Evolutionary conservation across 1,284 basidiomycete species (phyloP), one percentile per base, ranked within the genome.

Genomic region (Uromyces viciae-fabae): DNA sequence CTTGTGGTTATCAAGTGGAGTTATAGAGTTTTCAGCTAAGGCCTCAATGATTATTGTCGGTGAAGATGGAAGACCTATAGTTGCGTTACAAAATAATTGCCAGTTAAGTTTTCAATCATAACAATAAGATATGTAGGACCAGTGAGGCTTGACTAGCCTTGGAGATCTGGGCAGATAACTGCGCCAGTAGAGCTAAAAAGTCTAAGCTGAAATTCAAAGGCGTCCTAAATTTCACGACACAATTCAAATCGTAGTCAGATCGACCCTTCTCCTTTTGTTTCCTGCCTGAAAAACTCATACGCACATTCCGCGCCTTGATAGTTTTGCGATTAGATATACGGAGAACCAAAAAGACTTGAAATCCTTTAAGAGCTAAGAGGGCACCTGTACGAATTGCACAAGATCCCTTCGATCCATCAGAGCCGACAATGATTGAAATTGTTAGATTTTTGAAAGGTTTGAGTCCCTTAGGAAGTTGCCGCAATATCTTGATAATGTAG

Each of bases 21-120:
- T 64, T 1, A 42, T 52, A 11, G 75, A 77, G 46, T 79, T 79
- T 31, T 79, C 76, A 42, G 64, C 64, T 19, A 79, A 42, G 11
- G 76, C 76, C 25, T 79, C 76, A 40, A 79, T 71, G n/a, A 79
- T 79, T 7, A 79, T 25, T 42, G 43, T 69, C 31, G 75, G 75
- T 54, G 75, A 77, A 28, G 75, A 77, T 46, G 75, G 75, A 40
- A 77, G 56, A 28, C 68, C 75, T 68, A 17, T 28, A n/a, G 54
- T 15, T 25, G n/a, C 3, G 36, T 31, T 14, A 14, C 19, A 28
- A 58, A 7, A n/a, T n/a, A n/a, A n/a, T n/a, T n/a, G n/a, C n/a
- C n/a, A n/a, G n/a, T n/a, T n/a, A n/a, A n/a, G n/a, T n/a, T n/a
- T n/a, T n/a, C n/a, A n/a, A n/a, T n/a, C n/a, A n/a, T n/a, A n/a